Conservation (phyloP, 305 asterid genomes). For the Fraxinus velutina region DNA sequence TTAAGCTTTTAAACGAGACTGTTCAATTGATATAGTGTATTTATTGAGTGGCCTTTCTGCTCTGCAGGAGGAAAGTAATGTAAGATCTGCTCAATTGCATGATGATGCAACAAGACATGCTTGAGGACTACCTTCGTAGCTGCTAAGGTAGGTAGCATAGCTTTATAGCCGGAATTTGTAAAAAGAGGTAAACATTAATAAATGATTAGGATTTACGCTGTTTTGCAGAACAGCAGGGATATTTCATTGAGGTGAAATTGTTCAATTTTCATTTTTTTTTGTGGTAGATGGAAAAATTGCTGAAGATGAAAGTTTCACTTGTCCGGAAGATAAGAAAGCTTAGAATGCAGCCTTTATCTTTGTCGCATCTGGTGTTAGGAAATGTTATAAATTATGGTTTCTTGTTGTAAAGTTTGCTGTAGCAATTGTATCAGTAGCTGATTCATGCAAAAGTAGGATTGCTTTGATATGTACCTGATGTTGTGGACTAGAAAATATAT, state of each 20-base stretch:
- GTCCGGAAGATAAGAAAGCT: constrained; percentile 26
- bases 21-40: background rate
- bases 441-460: constrained; percentile 20
- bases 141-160: constrained; percentile 8
- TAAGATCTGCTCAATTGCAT: constrained; percentile 65
- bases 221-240: constrained; percentile 22
- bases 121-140: constrained; percentile 33
- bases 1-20: background rate
- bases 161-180: background rate
- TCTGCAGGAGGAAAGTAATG: constrained; percentile 65
- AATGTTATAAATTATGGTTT: constrained; percentile 8
- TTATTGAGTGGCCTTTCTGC: background rate
- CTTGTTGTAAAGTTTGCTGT: constrained; percentile 31
- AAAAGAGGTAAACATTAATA: background rate
- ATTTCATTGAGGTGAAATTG: background rate
- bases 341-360: constrained; percentile 15
- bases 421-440: constrained; percentile 28
- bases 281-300: constrained; percentile 18
- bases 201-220: background rate
- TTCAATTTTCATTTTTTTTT: background rate
- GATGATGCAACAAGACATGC: constrained; percentile 68
- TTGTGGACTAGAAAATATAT: constrained; percentile 25
- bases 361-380: constrained; percentile 8
- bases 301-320: background rate
- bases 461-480: constrained; percentile 22